phyloP scores from a whole-genome alignment of 768 basidiomycete species.

The Kwoniella sp. region DNA sequence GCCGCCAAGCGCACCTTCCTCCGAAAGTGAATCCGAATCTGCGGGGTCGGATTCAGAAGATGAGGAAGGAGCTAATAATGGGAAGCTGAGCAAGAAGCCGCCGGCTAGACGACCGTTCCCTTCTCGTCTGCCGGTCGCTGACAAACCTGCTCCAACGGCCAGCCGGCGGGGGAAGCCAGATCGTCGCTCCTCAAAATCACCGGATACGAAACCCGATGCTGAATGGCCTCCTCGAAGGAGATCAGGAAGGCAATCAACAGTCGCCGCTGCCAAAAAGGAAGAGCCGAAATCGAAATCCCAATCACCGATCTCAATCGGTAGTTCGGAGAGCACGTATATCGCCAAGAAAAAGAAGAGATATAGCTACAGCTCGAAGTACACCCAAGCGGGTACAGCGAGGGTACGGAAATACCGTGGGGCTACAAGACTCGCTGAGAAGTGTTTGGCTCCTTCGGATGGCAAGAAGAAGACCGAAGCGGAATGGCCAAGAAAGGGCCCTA shows the following conservation, averaged over 20 bases:
- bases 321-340: background rate
- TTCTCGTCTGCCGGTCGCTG: background rate
- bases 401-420: constrained; percentile 12
- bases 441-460: constrained; percentile 10
- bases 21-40: too few species aligned
- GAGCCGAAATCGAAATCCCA: background rate
- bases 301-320: background rate
- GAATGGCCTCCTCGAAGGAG: background rate
- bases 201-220: too few species aligned
- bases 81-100: background rate
- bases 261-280: background rate
- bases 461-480: constrained; percentile 2
- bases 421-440: constrained; percentile 8
- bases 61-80: background rate
- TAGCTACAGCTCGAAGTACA: constrained; percentile 7
- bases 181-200: too few species aligned
- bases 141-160: background rate
- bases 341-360: background rate
- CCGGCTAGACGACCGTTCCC: constrained; percentile 17
- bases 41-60: background rate
- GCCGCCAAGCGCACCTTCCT: background rate
- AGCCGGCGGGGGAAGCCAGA: too few species aligned
- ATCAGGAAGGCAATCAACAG: background rate
- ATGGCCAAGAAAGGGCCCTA: constrained; percentile 20
- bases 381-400: constrained; percentile 9